Evolutionary conservation across 2,329 filamentous ascomycete species (phyloP), one percentile per base, ranked within the genome.

Genomic region (Stenocarpella maydis): DNA sequence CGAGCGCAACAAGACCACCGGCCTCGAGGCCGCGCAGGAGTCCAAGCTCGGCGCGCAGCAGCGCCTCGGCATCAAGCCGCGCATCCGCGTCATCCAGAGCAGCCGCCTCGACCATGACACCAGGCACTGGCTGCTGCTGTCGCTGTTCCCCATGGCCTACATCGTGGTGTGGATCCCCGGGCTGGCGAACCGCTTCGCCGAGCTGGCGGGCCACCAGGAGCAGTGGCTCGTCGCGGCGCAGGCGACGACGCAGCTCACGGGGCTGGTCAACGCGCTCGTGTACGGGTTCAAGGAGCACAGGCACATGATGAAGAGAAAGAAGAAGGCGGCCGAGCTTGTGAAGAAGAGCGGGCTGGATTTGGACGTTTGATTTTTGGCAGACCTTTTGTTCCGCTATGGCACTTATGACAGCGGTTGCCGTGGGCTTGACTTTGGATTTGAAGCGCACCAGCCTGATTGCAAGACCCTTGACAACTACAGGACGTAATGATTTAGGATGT

Each of bases 21-120:
- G 68, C 1, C 64, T 69, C 63, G 68, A 67, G 37, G 68, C 64
- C 17, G 63, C 68, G 39, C 68, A 69, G 64, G 63, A 69, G 28
- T 55, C 63, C 14, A 69, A 67, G 54, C 63, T 53, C n/a, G 49
- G 39, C 17, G 63, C 68, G 34, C 54, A 69, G 37, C 24, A 45
- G 64, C 53, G 68, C 17, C 60, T 69, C 2, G 66, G 66, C 17
- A 63, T 69, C 52, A 69, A 69, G 45, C 60, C 66, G 10, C 69
- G 66, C 24, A 43, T 69, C 45, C 50, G 52, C 21, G 47, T 69
- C 17, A 41, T 43, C 19, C 52, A 58, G 47, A 69, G 68, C 64
- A 69, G 68, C 47, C n/a, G n/a, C 21, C 63, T 71, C 9, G 66
- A 71, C 52, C 69, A 65, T 43, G 67, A 71, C 45, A 71, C 63